These are phyloP conservation scores for Globisporangium cystogenes DNA, from an alignment of 352 stramenopile species.

Conservation along the genomic window DNA sequence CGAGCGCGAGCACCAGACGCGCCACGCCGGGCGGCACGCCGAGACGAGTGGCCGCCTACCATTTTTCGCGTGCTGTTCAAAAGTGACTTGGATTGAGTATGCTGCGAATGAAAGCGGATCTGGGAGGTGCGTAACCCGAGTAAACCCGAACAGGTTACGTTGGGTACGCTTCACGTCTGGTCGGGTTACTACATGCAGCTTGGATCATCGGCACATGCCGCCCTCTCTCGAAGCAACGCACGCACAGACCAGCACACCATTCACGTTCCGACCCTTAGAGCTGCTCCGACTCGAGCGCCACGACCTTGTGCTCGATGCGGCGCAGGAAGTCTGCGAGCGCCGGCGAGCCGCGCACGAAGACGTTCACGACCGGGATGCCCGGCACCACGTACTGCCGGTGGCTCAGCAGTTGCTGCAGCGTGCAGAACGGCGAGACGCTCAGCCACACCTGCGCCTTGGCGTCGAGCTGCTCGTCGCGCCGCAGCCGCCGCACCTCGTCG, in stretches of 20 bases:
- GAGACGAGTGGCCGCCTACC: slow-evolving; percentile 5
- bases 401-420: slow-evolving; percentile 58
- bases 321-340: slow-evolving; percentile 56
- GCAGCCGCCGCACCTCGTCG: slow-evolving; percentile 53
- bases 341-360: slow-evolving; percentile 73
- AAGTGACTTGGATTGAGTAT: slow-evolving; percentile 1
- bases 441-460: slow-evolving; percentile 76
- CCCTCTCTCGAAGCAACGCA: too few relatives aligned
- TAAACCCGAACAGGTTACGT: neutral
- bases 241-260: too few relatives aligned
- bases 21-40: too few relatives aligned
- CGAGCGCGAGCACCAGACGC: neutral
- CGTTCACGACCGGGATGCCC: slow-evolving; percentile 76
- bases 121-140: neutral
- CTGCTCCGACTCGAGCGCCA: slow-evolving; percentile 31
- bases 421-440: slow-evolving; percentile 76
- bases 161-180: too few relatives aligned
- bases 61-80: slow-evolving; percentile 7
- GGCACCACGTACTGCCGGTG: slow-evolving; percentile 79
- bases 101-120: neutral
- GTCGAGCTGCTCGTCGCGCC: slow-evolving; percentile 66
- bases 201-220: too few relatives aligned
- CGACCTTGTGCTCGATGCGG: slow-evolving; percentile 59
- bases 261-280: neutral
- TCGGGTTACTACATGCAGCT: too few relatives aligned